Conservation (phyloP, 1,284 basidiomycete genomes). For the Sporisorium sorghi region DNA sequence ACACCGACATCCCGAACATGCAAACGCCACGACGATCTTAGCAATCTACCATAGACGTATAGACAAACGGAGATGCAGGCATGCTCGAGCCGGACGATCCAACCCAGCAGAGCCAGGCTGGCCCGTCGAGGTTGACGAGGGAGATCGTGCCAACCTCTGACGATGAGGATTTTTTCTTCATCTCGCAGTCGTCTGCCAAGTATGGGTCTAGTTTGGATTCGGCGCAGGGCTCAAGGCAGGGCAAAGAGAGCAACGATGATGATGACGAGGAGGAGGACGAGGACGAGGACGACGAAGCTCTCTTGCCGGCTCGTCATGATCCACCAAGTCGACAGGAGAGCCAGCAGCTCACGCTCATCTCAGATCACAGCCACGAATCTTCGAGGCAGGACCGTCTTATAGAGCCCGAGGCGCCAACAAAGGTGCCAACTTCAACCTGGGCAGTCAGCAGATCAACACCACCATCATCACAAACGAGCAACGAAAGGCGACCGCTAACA, state of each 20-base stretch:
- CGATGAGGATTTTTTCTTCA: constrained; percentile 39
- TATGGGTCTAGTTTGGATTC: constrained; percentile 12
- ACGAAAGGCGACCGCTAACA: not conserved
- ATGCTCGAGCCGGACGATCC: constrained; percentile 16
- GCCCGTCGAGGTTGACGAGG: constrained; percentile 1
- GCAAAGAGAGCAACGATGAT: not conserved
- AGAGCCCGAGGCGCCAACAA: not conserved
- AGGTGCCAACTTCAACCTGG: not conserved
- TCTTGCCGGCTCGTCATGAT: constrained; percentile 8
- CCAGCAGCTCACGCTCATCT: not conserved
- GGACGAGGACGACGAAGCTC: constrained; percentile 4
- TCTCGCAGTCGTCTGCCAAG: constrained; percentile 31
- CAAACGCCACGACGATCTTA: not conserved
- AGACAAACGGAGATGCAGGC: constrained; percentile 20
- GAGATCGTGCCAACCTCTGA: constrained; percentile 40
- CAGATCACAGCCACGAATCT: not conserved
- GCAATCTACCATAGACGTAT: not conserved
- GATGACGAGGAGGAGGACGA: not conserved
- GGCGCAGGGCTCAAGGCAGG: not conserved
- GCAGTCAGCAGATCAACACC: not conserved
- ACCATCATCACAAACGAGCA: not conserved
- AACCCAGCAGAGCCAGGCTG: constrained; percentile 1
- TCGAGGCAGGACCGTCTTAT: not conserved
- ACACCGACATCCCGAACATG: not conserved
- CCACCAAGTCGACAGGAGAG: not conserved